Percentiles rank a stretch among this genome's conserved stretches.
Evolutionary conservation across 2,329 filamentous ascomycete genomes (phyloP).

Genomic region (Neocucurbitaria cava): DNA sequence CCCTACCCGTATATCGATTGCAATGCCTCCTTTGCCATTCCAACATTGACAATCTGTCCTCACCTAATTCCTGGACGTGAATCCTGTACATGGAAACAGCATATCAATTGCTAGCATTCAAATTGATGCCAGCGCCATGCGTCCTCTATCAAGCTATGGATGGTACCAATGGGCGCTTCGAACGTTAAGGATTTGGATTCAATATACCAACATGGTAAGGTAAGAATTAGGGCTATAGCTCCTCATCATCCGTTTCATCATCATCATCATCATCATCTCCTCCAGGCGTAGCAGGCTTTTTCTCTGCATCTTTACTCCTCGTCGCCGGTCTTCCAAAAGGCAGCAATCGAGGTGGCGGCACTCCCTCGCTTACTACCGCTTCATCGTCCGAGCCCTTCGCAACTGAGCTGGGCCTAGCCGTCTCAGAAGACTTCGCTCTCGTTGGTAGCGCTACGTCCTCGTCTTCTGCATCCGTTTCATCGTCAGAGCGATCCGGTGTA

Average conservation of each 20-base stretch:
- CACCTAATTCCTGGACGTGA: no score
- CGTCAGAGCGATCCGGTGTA: slow-evolving; percentile 46
- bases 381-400: slow-evolving; percentile 24
- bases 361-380: slow-evolving; percentile 16
- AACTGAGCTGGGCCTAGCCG: slow-evolving; percentile 22
- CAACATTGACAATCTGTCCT: no score
- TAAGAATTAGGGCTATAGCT: slow-evolving; percentile 25
- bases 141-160: no score
- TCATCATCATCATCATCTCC: slow-evolving; percentile 42
- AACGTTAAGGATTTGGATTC: no score
- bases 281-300: slow-evolving; percentile 13
- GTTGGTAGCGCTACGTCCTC: slow-evolving; percentile 19
- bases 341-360: slow-evolving; percentile 46
- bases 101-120: no score
- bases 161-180: no score
- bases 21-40: no score
- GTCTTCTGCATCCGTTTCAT: slow-evolving; percentile 46
- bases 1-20: no score
- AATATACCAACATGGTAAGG: no score
- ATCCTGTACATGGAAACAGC: no score
- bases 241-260: slow-evolving; percentile 49
- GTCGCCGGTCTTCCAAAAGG: slow-evolving; percentile 40
- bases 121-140: no score
- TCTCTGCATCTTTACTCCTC: slow-evolving; percentile 22
- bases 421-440: slow-evolving; percentile 23